phyloP scores from a whole-genome alignment of 2,329 filamentous ascomycete species.

The Malbranchea cinnamomea region DNA sequence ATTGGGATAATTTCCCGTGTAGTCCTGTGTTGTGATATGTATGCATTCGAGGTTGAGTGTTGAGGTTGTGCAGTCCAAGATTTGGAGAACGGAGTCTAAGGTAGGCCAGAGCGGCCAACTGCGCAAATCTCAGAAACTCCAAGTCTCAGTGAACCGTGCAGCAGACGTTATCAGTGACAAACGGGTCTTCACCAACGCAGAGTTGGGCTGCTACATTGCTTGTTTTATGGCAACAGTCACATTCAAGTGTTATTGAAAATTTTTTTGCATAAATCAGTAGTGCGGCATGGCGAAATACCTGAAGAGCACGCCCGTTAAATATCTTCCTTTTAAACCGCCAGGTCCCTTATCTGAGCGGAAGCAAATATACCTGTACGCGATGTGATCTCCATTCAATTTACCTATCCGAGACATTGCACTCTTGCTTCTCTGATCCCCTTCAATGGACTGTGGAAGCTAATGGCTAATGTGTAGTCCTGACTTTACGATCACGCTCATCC shows the following conservation, averaged over 20 bases:
- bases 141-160: too few species aligned
- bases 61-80: too few species aligned
- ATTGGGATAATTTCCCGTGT: too few species aligned
- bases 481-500: constrained; percentile 66
- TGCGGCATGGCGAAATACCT: background rate
- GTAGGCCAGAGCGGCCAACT: background rate
- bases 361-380: constrained; percentile 34
- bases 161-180: too few species aligned
- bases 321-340: background rate
- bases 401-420: too few species aligned
- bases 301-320: too few species aligned
- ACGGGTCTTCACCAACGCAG: background rate
- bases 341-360: constrained; percentile 18
- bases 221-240: too few species aligned
- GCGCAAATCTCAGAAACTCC: background rate
- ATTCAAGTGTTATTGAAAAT: too few species aligned
- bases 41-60: too few species aligned
- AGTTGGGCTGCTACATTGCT: background rate
- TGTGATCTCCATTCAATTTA: constrained; percentile 2
- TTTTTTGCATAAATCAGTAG: too few species aligned
- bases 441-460: too few species aligned
- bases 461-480: constrained; percentile 46
- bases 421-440: background rate
- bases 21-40: too few species aligned
- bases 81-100: background rate